Percentiles rank a stretch among this genome's conserved stretches.
phyloP scores from a whole-genome alignment of 768 basidiomycete genomes.

The Suillus luteus region DNA sequence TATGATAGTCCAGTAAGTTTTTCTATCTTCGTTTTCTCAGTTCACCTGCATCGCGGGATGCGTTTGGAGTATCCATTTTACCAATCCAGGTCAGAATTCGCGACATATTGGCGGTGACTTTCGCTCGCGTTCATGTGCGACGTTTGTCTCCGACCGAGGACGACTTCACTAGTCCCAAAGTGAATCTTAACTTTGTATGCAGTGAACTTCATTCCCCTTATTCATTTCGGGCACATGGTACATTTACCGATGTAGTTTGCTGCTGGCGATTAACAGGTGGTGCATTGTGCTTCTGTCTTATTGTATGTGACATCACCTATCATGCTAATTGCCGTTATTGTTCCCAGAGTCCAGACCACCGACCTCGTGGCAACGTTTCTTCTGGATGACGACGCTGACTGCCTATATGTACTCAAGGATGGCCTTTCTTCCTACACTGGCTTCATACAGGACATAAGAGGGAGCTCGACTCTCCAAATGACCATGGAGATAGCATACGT shows the following conservation, averaged over 20 bases:
- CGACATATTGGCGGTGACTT: background rate
- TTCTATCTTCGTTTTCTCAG: background rate
- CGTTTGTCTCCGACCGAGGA: constrained; percentile 13
- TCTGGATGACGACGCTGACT: constrained; percentile 17
- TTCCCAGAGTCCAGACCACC: constrained; percentile 15
- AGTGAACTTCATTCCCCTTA: background rate
- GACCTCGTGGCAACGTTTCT: background rate
- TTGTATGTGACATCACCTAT: constrained; percentile 18
- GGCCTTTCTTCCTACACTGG: constrained; percentile 23
- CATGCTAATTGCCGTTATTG: constrained; percentile 3
- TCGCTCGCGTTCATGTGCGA: constrained; percentile 10
- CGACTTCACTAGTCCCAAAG: constrained; percentile 22
- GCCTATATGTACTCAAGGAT: constrained; percentile 29
- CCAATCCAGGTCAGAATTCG: background rate
- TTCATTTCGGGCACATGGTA: constrained; percentile 18
- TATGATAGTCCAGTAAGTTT: background rate
- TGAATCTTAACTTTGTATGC: constrained; percentile 6
- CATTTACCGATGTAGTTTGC: constrained; percentile 11
- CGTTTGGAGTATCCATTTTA: background rate
- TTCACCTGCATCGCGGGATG: background rate
- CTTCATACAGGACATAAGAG: constrained; percentile 21
- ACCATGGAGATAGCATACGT: too few species aligned
- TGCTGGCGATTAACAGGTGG: constrained; percentile 12
- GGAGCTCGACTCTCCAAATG: background rate
- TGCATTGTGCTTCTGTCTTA: constrained; percentile 27